Base-by-base conservation (phyloP, 2,329 filamentous ascomycete species). In the Neofusicoccum umdonicola region DNA sequence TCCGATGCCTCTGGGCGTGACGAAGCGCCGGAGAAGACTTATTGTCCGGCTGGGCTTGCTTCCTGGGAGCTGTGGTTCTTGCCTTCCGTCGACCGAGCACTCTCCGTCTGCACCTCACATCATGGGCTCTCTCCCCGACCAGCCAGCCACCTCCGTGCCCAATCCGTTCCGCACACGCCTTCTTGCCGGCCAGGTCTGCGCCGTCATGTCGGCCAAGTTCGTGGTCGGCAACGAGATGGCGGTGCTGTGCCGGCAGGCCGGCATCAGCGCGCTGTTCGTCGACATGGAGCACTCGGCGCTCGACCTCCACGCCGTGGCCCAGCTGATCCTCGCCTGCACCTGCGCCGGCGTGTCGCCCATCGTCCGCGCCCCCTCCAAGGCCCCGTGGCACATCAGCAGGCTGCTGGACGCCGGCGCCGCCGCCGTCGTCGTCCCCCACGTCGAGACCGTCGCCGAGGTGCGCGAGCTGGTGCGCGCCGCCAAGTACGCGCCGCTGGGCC, bases 231-330 rank as follows among this genome's bases (percentile, higher is more conserved):
- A 45, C 37, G 37, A 58, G 12, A 19, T 58, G 1, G 54, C 54
- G 37, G n/a, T 58, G 54, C 35, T 52, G 50, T 52, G 50, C 50
- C 50, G 50, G 9, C 50, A 52, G 9, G 78, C 79, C 11, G 78
- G 78, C 7, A 74, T 79, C 58, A 74, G 80, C 56, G 78, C 74
- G 45, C 72, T 81, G 44, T 74, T 81, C 64, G 77, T 82, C 64
- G 79, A 82, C 62, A 79, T 82, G 77, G 79, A 82, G 66, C 80
- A 82, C 66, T 78, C 76, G 2, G 69, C 75, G 2, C 70, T 81
- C 35, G 72, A 76, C 63, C 68, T 82, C 19, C 72, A 74, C 65
- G 69, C 71, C 0, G 73, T 75, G 7, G 68, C 71, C 15, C 78
- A 80, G 64, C 71, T 81, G 11, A 74, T 75, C 58, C 72, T 79